Conservation (phyloP, 1,284 basidiomycete genomes). For the Sphagnurus paluster region DNA sequence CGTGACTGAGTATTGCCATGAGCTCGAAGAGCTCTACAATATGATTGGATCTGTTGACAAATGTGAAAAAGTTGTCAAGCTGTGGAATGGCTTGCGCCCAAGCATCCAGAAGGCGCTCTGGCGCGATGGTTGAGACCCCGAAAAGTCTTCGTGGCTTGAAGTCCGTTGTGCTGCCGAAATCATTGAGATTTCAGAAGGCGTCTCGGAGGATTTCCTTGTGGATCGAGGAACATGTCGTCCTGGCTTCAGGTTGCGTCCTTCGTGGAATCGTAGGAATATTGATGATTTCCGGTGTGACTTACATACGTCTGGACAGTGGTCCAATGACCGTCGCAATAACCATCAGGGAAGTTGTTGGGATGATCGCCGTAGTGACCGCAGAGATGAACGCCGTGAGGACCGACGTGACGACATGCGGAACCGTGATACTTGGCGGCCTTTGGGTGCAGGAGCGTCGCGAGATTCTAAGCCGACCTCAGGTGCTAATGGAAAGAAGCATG, state of each 20-base stretch:
- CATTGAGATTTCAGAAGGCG: constrained; percentile 26
- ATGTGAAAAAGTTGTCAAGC: constrained; percentile 29
- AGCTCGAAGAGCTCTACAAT: constrained; percentile 31
- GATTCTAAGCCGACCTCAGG: not conserved
- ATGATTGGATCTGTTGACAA: constrained; percentile 30
- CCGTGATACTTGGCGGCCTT: constrained; percentile 17
- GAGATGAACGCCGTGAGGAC: too few relatives aligned
- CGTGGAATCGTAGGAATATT: too few relatives aligned
- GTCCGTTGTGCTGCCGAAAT: constrained; percentile 20
- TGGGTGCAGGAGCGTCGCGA: constrained; percentile 6
- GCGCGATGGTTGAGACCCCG: constrained; percentile 28
- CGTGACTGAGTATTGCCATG: constrained; percentile 29
- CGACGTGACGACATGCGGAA: not conserved
- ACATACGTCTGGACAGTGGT: too few relatives aligned
- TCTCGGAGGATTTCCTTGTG: not conserved
- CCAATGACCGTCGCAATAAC: too few relatives aligned
- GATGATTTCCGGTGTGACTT: too few relatives aligned
- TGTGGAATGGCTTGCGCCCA: constrained; percentile 32
- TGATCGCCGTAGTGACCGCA: too few relatives aligned
- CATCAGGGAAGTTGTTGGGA: too few relatives aligned
- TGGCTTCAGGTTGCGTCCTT: not conserved
- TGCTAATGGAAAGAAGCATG: not conserved
- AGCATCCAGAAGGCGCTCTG: constrained; percentile 32
- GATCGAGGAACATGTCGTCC: not conserved
- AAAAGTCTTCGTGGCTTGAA: constrained; percentile 26